Evolutionary conservation across 106 monocot genomes (phyloP).

Genomic region (Ottelia alismoides): DNA sequence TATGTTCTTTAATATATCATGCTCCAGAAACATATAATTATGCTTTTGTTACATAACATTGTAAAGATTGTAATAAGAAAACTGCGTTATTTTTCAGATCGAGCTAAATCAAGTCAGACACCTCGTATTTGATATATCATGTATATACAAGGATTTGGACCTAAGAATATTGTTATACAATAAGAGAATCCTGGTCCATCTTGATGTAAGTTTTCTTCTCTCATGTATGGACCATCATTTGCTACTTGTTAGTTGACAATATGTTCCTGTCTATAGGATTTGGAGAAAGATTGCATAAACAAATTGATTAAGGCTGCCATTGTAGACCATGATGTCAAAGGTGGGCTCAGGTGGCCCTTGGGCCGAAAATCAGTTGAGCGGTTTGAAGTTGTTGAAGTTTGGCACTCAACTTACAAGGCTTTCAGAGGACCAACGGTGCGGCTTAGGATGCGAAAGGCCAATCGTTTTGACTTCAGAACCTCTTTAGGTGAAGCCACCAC

Average conservation of each 20-base stretch:
- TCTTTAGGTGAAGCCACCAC: slow-evolving; percentile 38
- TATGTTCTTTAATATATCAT: no score
- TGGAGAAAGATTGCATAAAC: slow-evolving; percentile 27
- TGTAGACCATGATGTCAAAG: slow-evolving; percentile 50
- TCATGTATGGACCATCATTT: background rate
- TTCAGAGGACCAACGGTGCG: slow-evolving; percentile 21
- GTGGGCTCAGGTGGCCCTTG: slow-evolving; percentile 65
- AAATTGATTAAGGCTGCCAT: slow-evolving; percentile 41
- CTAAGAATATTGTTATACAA: slow-evolving; percentile 35
- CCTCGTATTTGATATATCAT: slow-evolving; percentile 58
- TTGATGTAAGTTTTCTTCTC: slow-evolving; percentile 36
- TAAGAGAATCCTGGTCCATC: slow-evolving; percentile 22
- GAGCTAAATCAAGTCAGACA: slow-evolving; percentile 38
- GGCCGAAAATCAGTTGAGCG: slow-evolving; percentile 39
- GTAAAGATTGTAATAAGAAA: no score
- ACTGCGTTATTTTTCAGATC: slow-evolving; percentile 17
- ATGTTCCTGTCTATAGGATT: slow-evolving; percentile 33
- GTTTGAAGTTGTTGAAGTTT: slow-evolving; percentile 34
- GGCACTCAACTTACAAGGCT: slow-evolving; percentile 34
- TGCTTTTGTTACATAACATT: no score
- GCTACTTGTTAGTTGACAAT: background rate
- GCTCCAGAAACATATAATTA: no score
- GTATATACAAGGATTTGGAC: slow-evolving; percentile 49
- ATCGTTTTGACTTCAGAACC: slow-evolving; percentile 44
- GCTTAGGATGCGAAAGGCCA: slow-evolving; percentile 32